Base-by-base conservation (phyloP, 495 filamentous ascomycete genomes). In the Neurospora tetrasperma region DNA sequence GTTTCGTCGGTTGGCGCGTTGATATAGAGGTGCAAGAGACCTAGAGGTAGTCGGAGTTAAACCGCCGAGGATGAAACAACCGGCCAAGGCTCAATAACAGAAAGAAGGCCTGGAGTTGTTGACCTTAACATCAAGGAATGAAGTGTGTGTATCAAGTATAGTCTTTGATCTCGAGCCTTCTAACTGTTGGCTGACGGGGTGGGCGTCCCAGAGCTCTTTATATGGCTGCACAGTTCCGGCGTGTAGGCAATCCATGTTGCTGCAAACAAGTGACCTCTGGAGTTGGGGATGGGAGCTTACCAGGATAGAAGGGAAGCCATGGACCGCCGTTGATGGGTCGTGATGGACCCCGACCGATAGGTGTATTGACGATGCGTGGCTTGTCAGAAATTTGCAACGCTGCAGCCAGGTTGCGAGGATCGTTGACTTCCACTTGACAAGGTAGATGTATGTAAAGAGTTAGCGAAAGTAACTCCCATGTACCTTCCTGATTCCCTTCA, bases 11-110 rank as follows among this genome's bases (percentile, higher is more conserved):
- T 23, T 71, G 40, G 42, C 40, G 69, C 40, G 27, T 69, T 31
- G 74, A 48, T 71, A 68, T 69, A 44, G 23, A 76, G 73, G 71
- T 66, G 27, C 35, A 27, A 59, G 20, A 27, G 11, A 59, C 46
- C 46, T 31, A 31, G 5, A 38, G 4, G 4, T 23, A 16, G 12
- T 59, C 23, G 46, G 23, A 54, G 20, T 20, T 20, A 59, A 27
- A 14, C 48, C 48, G 48, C 48, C 48, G 48, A 27, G 48, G 27
- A 62, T 31, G 54, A 27, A 35, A 66, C 54, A 31, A 35, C 27
- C 35, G 27, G 31, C 54, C 54, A 66, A 66, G 54, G 27, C 27
- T 66, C 54, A 66, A 66, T 66, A 12, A 18, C 54, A 66, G 54
- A 66, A 62, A 18, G 54, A 66, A 12, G 54, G 27, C 54, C 54